A percentile compares a stretch with the other conserved stretches of the same genome.
Evolutionary conservation across 192 early-diverging fungal genomes (phyloP).

Genomic region (Lobulomyces angularis): DNA sequence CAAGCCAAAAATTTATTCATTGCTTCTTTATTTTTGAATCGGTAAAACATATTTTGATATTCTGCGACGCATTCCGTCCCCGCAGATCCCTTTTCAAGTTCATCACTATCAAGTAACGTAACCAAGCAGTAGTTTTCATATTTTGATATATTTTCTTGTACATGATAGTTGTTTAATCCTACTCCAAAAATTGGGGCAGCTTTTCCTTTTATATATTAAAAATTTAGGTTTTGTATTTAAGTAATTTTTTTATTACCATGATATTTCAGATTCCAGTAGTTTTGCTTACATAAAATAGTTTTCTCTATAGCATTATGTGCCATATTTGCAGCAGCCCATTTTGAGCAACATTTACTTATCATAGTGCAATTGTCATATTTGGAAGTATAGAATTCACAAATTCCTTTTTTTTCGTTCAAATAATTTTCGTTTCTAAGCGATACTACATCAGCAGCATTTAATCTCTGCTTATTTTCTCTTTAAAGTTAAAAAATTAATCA

Average conservation of each 20-base stretch:
- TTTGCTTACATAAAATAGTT: constrained; percentile 15
- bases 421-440: constrained; percentile 11
- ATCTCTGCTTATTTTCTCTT: constrained; percentile 2
- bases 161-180: constrained; percentile 12
- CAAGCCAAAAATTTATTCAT: constrained; percentile 23
- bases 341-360: constrained; percentile 18
- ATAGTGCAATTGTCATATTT: constrained; percentile 25
- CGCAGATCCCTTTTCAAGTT: constrained; percentile 15
- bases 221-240: constrained; percentile 14
- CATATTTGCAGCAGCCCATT: constrained; percentile 23
- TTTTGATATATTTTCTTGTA: constrained; percentile 17
- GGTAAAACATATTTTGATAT: constrained; percentile 34
- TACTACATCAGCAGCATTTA: constrained; percentile 5
- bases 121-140: constrained; percentile 40
- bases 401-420: neutral
- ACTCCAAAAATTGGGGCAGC: constrained; percentile 34
- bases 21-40: constrained; percentile 13
- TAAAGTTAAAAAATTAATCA: constrained; percentile 4
- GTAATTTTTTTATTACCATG: neutral
- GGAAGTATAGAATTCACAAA: constrained; percentile 15
- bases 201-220: constrained; percentile 5
- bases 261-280: constrained; percentile 15
- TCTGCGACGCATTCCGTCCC: constrained; percentile 28
- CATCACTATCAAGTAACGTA: constrained; percentile 18
- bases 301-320: constrained; percentile 4